phyloP scores from a whole-genome alignment of 2,329 filamentous ascomycete species.

The Dendryphion nanum region DNA sequence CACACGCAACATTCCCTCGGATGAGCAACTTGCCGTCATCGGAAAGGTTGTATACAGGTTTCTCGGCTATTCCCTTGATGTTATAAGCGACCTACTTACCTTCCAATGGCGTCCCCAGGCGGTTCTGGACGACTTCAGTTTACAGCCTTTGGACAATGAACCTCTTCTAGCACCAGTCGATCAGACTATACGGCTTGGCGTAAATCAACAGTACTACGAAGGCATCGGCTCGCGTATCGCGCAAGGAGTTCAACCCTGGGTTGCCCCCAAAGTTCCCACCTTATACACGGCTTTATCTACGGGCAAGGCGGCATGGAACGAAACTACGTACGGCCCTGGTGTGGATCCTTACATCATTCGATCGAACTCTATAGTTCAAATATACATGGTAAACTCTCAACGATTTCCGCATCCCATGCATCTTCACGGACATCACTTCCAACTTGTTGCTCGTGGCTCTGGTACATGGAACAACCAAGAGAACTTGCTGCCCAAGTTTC shows the following conservation, averaged over 20 bases:
- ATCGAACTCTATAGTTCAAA: conserved; percentile 33
- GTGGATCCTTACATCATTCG: conserved; percentile 44
- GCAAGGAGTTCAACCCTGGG: conserved; percentile 66
- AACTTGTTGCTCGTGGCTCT: conserved; percentile 42
- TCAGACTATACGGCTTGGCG: conserved; percentile 57
- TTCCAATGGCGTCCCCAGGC: conserved; percentile 46
- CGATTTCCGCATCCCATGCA: conserved; percentile 45
- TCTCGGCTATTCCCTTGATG: conserved; percentile 3
- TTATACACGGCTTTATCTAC: conserved; percentile 72
- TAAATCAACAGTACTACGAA: conserved; percentile 61
- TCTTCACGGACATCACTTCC: conserved; percentile 45
- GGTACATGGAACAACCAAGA: conserved; percentile 44
- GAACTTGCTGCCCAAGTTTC: conserved; percentile 35
- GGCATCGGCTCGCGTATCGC: conserved; percentile 53
- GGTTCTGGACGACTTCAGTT: conserved; percentile 68
- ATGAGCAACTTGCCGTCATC: conserved; percentile 12
- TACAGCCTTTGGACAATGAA: conserved; percentile 67
- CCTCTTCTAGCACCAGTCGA: conserved; percentile 60
- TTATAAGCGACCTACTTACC: neutral
- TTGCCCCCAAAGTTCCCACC: conserved; percentile 69
- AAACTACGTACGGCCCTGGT: conserved; percentile 50
- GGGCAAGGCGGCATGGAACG: conserved; percentile 49
- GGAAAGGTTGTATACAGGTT: conserved; percentile 12
- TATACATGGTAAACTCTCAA: conserved; percentile 38
- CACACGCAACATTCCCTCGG: conserved; percentile 22